These are phyloP conservation scores for Discostella pseudostelligera DNA, from an alignment of 108 stramenopile genomes.

Conservation along the genomic window DNA sequence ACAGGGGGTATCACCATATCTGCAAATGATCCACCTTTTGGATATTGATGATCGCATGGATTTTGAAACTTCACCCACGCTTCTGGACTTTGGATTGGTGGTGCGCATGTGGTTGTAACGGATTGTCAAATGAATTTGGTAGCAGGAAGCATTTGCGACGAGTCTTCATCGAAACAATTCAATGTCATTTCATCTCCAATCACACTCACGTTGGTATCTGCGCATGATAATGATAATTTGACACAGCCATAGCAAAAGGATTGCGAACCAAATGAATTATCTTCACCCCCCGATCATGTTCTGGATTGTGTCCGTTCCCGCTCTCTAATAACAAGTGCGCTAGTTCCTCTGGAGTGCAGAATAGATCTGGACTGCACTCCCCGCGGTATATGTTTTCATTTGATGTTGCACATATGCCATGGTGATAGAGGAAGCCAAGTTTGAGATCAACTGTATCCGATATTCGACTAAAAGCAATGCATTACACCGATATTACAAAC, in stretches of 20 bases:
- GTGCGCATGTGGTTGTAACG: background rate
- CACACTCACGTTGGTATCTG: slow-evolving; percentile 11
- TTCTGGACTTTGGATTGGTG: slow-evolving; percentile 2
- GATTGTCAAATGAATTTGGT: too few relatives aligned
- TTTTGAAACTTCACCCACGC: slow-evolving; percentile 19
- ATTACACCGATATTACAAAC: too few relatives aligned
- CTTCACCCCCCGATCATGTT: slow-evolving; percentile 18
- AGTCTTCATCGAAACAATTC: too few relatives aligned
- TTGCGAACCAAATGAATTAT: slow-evolving; percentile 23
- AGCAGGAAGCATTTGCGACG: background rate
- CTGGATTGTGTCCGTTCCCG: background rate
- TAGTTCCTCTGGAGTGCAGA: slow-evolving; percentile 16
- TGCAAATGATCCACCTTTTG: slow-evolving; percentile 7
- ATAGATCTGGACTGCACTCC: slow-evolving; percentile 17
- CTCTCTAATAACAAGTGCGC: slow-evolving; percentile 17
- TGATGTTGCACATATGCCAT: background rate
- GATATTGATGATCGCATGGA: slow-evolving; percentile 18
- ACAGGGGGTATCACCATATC: slow-evolving; percentile 20
- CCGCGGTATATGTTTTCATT: too few relatives aligned
- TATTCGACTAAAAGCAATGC: too few relatives aligned
- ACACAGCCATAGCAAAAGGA: slow-evolving; percentile 28
- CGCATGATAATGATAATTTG: slow-evolving; percentile 30
- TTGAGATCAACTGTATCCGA: too few relatives aligned
- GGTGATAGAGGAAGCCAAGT: background rate
- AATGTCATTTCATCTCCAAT: background rate